Conservation (phyloP, 306 rosid species). For the Notholithocarpus densiflorus region DNA sequence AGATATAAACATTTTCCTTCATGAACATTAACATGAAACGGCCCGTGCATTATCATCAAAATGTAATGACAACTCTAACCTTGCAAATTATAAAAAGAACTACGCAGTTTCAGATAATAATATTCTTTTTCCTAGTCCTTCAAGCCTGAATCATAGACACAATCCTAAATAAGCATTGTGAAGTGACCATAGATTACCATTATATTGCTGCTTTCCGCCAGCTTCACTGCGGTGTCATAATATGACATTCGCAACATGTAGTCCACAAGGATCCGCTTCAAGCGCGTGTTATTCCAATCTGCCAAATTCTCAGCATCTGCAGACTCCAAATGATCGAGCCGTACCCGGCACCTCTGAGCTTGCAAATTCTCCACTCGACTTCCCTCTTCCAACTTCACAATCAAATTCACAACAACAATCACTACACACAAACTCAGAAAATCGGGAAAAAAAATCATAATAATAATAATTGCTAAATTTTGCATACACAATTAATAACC, state of each 20-base stretch:
- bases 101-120: too few relatives aligned
- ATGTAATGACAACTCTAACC: background rate
- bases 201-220: slow-evolving; percentile 72
- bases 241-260: slow-evolving; percentile 97
- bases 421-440: background rate
- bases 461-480: background rate
- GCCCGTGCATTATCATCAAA: background rate
- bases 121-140: background rate
- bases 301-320: slow-evolving; percentile 67
- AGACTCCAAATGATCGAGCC: slow-evolving; percentile 79
- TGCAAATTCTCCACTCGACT: slow-evolving; percentile 70
- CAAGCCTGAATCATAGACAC: background rate
- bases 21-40: background rate
- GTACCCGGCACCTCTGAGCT: slow-evolving; percentile 79
- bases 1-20: background rate
- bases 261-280: slow-evolving; percentile 93
- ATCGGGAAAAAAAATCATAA: background rate
- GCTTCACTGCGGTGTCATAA: slow-evolving; percentile 70
- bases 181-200: slow-evolving; percentile 39
- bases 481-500: too few relatives aligned
- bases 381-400: slow-evolving; percentile 79
- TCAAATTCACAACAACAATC: slow-evolving; percentile 12
- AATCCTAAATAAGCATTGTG: background rate
- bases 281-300: slow-evolving; percentile 70
- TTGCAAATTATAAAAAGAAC: too few relatives aligned